Evolutionary conservation across 306 rosid species (phyloP), one percentile per base, ranked within the genome.

Genomic region (Carpinus fangiana): DNA sequence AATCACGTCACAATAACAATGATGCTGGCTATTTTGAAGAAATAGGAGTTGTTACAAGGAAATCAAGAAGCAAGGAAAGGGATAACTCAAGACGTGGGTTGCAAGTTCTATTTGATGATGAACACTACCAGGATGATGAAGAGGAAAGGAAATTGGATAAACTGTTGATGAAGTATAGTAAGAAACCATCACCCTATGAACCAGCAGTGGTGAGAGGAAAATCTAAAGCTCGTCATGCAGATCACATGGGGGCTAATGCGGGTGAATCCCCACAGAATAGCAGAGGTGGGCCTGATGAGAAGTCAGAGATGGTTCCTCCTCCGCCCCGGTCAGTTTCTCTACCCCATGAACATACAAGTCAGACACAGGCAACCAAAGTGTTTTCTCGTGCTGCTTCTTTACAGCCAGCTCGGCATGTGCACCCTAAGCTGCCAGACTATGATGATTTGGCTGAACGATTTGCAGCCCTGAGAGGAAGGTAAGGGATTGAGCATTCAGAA

Each of bases 351-450:
- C 89, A 87, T 71, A 13, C 84, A 16, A 90, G 81, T 72, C 81
- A 82, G 10, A 83, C 85, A 51, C 85, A 84, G 70, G 84, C 85
- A 51, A 71, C 92, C 23, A 95, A 89, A 76, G 96, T 86, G 21
- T 89, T 65, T 78, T 46, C 86, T 72, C 93, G 99, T 18, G 98
- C 94, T n/a, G 88, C 94, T 77, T 86, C 99, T 62, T 86, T 93
- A 77, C 98, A 95, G 87, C 87, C 89, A 12, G 94, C 98, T 71
- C 81, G 82, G 69, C 98, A 93, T 12, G 99, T 95, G 77, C 99
- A 95, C 82, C 99, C 99, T n/a, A 95, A 95, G 60, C 80, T 95
- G 75, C 99, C 98, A 0, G 92, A 93, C 82, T 95, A 84, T 76
- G 99, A 93, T 71, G 97, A 91, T 85, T 82, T 95, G 84, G 92